Conservation (phyloP, 208 protist genomes). For the Blastocrithidia nonstop region DNA sequence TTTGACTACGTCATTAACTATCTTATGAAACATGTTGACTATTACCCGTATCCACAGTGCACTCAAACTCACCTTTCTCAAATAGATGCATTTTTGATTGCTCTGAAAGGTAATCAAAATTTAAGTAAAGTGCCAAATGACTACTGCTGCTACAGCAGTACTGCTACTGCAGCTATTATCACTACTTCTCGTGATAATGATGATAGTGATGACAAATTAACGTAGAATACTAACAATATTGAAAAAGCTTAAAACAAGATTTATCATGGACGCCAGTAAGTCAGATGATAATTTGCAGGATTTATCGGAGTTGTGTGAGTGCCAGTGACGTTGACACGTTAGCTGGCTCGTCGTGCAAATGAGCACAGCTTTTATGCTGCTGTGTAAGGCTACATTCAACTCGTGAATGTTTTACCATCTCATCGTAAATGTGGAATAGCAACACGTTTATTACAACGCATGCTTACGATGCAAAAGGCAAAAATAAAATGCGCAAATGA, state of each 20-base stretch:
- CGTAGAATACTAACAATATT: background rate
- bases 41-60: too few relatives aligned
- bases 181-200: too few relatives aligned
- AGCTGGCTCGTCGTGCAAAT: background rate
- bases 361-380: background rate
- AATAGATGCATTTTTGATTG: too few relatives aligned
- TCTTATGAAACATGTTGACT: too few relatives aligned
- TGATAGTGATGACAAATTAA: background rate
- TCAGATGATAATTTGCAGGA: conserved; percentile 8
- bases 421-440: conserved; percentile 1
- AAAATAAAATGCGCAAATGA: background rate
- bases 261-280: background rate
- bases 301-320: conserved; percentile 63
- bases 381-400: conserved; percentile 66
- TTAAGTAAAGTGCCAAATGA: too few relatives aligned
- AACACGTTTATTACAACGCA: background rate
- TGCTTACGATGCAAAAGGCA: background rate
- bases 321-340: conserved; percentile 11
- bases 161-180: too few relatives aligned
- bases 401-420: conserved; percentile 25
- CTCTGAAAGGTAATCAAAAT: too few relatives aligned
- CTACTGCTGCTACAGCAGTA: too few relatives aligned
- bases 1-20: too few relatives aligned
- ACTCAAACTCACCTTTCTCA: too few relatives aligned
- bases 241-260: background rate